Evolutionary conservation across 345 rosid genomes (phyloP).

Genomic region (Euphorbia peplus): DNA sequence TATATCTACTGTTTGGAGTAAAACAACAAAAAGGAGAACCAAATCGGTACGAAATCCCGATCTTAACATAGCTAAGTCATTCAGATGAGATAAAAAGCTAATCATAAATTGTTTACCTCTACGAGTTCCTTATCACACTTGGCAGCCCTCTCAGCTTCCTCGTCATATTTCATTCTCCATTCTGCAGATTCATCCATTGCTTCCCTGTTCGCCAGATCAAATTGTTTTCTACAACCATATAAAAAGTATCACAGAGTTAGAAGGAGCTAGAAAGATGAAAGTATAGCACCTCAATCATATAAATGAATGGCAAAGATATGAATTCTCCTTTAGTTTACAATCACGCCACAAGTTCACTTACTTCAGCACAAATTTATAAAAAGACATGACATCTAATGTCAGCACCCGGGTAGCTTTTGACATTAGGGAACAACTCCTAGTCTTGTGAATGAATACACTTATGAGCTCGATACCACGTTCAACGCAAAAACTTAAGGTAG

Average conservation of each 20-base stretch:
- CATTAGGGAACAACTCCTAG: too few relatives aligned
- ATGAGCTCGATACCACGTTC: too few relatives aligned
- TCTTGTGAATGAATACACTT: too few relatives aligned
- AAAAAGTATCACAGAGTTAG: neutral
- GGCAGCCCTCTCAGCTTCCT: conserved; percentile 54
- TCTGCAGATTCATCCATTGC: conserved; percentile 97
- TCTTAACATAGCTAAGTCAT: neutral
- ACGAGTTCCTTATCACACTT: conserved; percentile 55
- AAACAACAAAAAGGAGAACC: neutral
- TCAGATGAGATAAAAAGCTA: neutral
- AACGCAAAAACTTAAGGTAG: too few relatives aligned
- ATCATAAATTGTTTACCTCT: conserved; percentile 36
- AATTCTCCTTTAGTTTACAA: neutral
- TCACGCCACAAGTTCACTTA: neutral
- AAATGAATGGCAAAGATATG: neutral
- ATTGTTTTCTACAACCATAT: conserved; percentile 57
- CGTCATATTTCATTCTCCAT: conserved; percentile 78
- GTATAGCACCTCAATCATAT: conserved; percentile 2
- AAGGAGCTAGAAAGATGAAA: neutral
- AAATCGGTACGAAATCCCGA: neutral
- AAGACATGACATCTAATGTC: neutral
- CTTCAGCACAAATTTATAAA: neutral
- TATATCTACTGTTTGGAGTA: too few relatives aligned
- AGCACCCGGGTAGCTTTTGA: neutral
- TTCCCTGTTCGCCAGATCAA: conserved; percentile 86